Evolutionary conservation across 2,329 filamentous ascomycete species (phyloP), one percentile per base, ranked within the genome.

Genomic region (Neofusicoccum kwambonambiense): DNA sequence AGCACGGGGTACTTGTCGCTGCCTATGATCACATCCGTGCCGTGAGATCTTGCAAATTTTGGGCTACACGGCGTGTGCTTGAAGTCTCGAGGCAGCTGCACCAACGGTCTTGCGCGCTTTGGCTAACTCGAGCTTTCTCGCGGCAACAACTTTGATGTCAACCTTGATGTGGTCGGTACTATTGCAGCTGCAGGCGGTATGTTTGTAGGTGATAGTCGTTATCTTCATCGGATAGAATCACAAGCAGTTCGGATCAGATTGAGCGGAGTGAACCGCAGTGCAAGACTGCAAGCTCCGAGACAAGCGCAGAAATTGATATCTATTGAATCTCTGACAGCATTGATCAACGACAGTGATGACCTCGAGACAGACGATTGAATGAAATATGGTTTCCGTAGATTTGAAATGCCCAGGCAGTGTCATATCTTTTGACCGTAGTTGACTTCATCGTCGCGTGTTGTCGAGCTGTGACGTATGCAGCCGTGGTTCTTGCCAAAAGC

Each of bases 1-100:
- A 12, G 65, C 69, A 64, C 76, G 74, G 2, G 74, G 74, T 54
- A 75, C 76, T 69, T 71, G 66, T 73, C 72, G 31, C 62, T 54
- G 15, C 73, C 72, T 42, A 15, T 4, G 7, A 51, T 15, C 34
- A 8, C 12, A 13, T 27, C n/a, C 42, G 35, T 15, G 2, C 12
- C 27, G 11, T 27, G 8, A 27, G 4, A 27, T 3, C 8, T 11
- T 49, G 12, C 45, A 11, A 22, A 27, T 3, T 5, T 3, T 27
- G 31, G n/a, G 5, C 6, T 12, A 11, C 8, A 15, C 50, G 50
- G 8, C 34, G 13, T 19, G 22, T 9, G 22, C 15, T 35, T 11
- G 34, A 13, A 42, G 35, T 27, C 5, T 17, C 9, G 13, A n/a
- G 6, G 9, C 2, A 17, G 8, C 15, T 39, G 15, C 45, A 60